Evolutionary conservation across 1,284 basidiomycete genomes (phyloP).

Genomic region (Trichosporon sp.): DNA sequence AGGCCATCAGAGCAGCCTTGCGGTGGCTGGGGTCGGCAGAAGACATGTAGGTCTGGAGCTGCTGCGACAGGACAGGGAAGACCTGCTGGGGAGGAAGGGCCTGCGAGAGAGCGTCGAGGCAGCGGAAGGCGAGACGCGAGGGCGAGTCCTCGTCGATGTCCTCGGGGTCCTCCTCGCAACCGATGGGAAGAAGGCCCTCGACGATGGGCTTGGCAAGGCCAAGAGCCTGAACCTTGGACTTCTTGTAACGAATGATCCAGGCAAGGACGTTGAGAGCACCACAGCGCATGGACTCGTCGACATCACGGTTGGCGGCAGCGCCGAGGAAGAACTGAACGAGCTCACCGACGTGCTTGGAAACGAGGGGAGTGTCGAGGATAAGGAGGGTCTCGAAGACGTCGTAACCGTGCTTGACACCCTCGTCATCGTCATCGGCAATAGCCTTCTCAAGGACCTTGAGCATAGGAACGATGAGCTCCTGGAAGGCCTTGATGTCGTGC

Average conservation of each 20-base stretch:
- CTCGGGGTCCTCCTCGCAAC: constrained; percentile 80
- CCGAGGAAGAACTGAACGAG: constrained; percentile 84
- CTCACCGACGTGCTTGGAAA: constrained; percentile 82
- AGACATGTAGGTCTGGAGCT: constrained; percentile 77
- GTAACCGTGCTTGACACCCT: constrained; percentile 80
- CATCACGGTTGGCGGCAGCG: constrained; percentile 73
- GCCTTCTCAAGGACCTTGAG: constrained; percentile 84
- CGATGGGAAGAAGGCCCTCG: constrained; percentile 87
- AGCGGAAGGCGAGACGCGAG: constrained; percentile 88
- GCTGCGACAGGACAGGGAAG: constrained; percentile 82
- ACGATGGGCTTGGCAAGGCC: constrained; percentile 82
- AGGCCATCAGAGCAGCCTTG: constrained; percentile 91
- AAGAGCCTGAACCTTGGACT: constrained; percentile 86
- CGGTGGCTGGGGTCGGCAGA: constrained; percentile 72
- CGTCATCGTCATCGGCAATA: constrained; percentile 76
- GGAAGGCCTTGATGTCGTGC: constrained; percentile 81
- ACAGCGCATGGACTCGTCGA: constrained; percentile 77
- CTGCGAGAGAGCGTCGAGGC: constrained; percentile 90
- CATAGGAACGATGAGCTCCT: constrained; percentile 82
- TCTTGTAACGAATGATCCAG: constrained; percentile 98
- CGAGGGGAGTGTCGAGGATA: constrained; percentile 87
- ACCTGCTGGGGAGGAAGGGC: constrained; percentile 92
- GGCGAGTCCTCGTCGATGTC: constrained; percentile 79
- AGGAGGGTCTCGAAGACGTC: constrained; percentile 95
- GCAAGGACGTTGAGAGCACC: constrained; percentile 91